Percentiles rank a stretch among this genome's conserved stretches.
Evolutionary conservation across 345 rosid genomes (phyloP).

Genomic region (Murraya koenigii): DNA sequence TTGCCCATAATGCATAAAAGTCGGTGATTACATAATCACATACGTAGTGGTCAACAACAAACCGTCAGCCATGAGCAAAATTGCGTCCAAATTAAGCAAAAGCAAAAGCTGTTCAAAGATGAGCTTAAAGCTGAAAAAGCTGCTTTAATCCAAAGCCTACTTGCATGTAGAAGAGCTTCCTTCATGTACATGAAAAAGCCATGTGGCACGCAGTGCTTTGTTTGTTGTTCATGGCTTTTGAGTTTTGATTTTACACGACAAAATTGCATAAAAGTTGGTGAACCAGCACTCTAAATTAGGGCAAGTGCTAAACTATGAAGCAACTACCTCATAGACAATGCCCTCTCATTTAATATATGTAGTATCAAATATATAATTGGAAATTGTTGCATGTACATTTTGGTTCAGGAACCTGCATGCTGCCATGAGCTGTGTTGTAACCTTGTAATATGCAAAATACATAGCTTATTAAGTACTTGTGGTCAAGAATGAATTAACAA

Average conservation of each 20-base stretch:
- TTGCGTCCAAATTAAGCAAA: conserved; percentile 1
- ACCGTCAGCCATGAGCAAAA: conserved; percentile 19
- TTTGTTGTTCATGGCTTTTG: conserved; percentile 1
- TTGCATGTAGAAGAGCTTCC: neutral
- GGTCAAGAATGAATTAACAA: neutral
- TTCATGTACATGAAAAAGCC: conserved; percentile 25
- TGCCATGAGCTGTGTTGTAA: neutral
- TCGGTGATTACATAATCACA: neutral
- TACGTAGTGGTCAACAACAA: neutral
- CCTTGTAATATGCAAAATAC: neutral
- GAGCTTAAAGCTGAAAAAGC: neutral
- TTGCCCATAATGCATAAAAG: neutral
- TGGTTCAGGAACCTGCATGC: neutral
- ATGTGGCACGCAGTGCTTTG: conserved; percentile 11
- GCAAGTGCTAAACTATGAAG: neutral
- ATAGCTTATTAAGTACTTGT: too few species aligned
- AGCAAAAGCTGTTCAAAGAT: neutral
- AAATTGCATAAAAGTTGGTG: conserved; percentile 13
- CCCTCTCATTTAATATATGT: too few species aligned
- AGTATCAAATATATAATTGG: too few species aligned
- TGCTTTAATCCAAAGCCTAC: neutral
- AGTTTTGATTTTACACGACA: neutral
- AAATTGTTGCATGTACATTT: too few species aligned
- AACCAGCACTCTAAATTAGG: neutral
- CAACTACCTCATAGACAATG: too few species aligned